A percentile compares a stretch with the other conserved stretches of the same genome.
Conservation (phyloP, 202 grass and related monocot species). For the Dendrocalamus latiflorus region DNA sequence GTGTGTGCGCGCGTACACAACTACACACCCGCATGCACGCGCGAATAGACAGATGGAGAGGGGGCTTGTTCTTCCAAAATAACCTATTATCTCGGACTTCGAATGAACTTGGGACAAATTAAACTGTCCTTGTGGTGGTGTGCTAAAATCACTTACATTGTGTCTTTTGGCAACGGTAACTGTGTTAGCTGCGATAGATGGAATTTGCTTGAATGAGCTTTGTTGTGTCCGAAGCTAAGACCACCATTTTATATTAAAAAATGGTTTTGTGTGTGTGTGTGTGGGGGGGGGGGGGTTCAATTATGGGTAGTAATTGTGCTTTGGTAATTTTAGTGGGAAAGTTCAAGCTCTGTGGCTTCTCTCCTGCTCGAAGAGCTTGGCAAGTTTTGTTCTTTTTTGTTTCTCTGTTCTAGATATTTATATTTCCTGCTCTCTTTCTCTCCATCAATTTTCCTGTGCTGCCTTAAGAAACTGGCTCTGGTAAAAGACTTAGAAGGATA, state of each 20-base stretch:
- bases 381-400: background rate
- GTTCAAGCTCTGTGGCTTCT: background rate
- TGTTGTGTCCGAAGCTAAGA: background rate
- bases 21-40: background rate
- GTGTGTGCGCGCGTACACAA: background rate
- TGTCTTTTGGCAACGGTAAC: background rate
- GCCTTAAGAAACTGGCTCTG: background rate
- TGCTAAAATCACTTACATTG: background rate
- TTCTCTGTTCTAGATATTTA: background rate
- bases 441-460: background rate
- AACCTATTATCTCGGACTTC: background rate
- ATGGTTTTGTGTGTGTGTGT: background rate
- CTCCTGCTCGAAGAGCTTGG: background rate
- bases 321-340: background rate
- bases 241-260: background rate
- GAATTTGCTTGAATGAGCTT: background rate
- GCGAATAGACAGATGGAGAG: background rate
- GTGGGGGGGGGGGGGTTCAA: background rate
- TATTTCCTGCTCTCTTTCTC: background rate
- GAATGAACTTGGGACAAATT: background rate
- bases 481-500: background rate
- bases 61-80: background rate
- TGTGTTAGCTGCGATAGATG: background rate
- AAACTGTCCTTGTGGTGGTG: background rate
- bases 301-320: background rate